Evolutionary conservation across 1,284 basidiomycete genomes (phyloP).

Genomic region (Cutaneotrichosporon cyanovorans): DNA sequence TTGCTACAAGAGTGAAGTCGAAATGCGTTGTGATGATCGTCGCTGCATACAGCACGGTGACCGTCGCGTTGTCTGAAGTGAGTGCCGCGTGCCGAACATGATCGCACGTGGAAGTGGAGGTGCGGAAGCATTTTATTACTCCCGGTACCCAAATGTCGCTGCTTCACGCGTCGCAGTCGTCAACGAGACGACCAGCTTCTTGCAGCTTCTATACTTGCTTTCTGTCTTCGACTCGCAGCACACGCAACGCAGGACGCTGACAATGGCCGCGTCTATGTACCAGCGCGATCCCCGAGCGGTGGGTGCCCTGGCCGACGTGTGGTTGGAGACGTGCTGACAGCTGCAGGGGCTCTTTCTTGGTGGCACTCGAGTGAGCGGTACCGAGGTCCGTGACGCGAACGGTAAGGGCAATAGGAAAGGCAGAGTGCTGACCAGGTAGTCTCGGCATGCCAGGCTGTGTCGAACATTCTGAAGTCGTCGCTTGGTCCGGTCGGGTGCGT

Average conservation of each 20-base stretch:
- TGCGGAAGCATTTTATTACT: neutral
- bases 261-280: conserved; percentile 46
- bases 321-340: conserved; percentile 13
- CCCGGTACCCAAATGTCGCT: neutral
- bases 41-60: too few relatives aligned
- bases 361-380: conserved; percentile 85
- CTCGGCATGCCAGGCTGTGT: conserved; percentile 89
- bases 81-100: too few relatives aligned
- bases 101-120: conserved; percentile 1
- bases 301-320: conserved; percentile 12
- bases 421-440: conserved; percentile 51
- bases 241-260: conserved; percentile 2
- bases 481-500: conserved; percentile 72
- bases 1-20: neutral
- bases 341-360: conserved; percentile 74
- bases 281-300: conserved; percentile 47
- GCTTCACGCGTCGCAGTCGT: neutral
- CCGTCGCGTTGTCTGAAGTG: too few relatives aligned
- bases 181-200: conserved; percentile 7
- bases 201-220: conserved; percentile 11
- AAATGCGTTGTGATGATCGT: neutral
- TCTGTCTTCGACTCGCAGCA: neutral
- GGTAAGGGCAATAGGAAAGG: conserved; percentile 52
- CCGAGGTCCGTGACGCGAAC: conserved; percentile 95
- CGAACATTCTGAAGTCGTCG: conserved; percentile 96